These are phyloP conservation scores for Aspergillus wentii DNA, from an alignment of 495 filamentous ascomycete species.

Conservation along the genomic window DNA sequence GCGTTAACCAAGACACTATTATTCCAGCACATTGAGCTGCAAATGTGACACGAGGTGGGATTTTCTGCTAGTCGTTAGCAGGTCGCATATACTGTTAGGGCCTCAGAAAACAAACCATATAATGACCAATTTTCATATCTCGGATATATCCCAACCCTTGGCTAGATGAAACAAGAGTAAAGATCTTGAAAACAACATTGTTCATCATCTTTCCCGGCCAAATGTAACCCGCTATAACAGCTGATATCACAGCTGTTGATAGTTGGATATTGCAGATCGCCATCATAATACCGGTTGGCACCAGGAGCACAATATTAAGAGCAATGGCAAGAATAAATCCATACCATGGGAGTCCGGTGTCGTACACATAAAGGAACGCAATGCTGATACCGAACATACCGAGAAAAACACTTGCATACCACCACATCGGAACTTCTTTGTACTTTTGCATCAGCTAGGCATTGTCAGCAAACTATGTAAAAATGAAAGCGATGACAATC, in stretches of 20 bases:
- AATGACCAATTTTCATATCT: slow-evolving; percentile 38
- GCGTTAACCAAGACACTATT: slow-evolving; percentile 51
- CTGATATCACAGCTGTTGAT: slow-evolving; percentile 52
- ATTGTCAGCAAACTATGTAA: background rate
- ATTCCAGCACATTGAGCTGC: slow-evolving; percentile 54
- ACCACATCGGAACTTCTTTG: slow-evolving; percentile 10
- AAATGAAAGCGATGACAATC: background rate
- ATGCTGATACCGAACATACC: slow-evolving; percentile 45
- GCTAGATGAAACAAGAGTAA: slow-evolving; percentile 53
- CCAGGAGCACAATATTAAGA: slow-evolving; percentile 7
- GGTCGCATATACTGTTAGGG: background rate
- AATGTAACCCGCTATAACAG: slow-evolving; percentile 57
- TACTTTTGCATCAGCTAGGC: slow-evolving; percentile 5
- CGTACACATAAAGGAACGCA: slow-evolving; percentile 43
- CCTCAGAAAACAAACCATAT: slow-evolving; percentile 34
- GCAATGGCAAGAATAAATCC: slow-evolving; percentile 45
- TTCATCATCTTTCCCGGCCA: slow-evolving; percentile 52
- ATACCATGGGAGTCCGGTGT: slow-evolving; percentile 55
- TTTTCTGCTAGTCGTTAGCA: slow-evolving; percentile 26
- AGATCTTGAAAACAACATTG: slow-evolving; percentile 60
- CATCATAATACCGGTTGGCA: slow-evolving; percentile 27
- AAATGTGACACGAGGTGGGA: slow-evolving; percentile 57
- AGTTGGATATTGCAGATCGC: slow-evolving; percentile 53
- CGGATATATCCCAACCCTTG: slow-evolving; percentile 12
- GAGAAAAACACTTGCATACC: slow-evolving; percentile 9